phyloP scores from a whole-genome alignment of 208 protist species.

The Leishmania major region DNA sequence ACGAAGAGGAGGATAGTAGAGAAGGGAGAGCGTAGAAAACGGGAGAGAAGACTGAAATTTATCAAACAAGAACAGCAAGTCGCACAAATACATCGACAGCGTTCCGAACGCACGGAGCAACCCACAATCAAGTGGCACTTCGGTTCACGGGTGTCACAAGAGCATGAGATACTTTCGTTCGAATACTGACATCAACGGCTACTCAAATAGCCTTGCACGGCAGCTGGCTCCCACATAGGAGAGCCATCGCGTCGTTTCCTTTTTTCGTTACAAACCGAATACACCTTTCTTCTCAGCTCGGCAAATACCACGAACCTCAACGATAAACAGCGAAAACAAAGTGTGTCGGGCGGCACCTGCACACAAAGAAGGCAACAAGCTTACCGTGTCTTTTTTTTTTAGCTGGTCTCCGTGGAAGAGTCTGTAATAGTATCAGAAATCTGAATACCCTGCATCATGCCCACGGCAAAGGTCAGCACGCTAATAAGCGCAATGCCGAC shows the following conservation, averaged over 20 bases:
- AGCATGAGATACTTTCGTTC: background rate
- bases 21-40: conserved; percentile 9
- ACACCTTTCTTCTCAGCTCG: background rate
- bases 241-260: background rate
- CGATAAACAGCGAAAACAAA: conserved; percentile 6
- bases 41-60: background rate
- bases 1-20: background rate
- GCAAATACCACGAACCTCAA: background rate
- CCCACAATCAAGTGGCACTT: background rate
- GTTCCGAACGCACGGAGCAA: background rate
- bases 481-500: conserved; percentile 62
- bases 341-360: background rate
- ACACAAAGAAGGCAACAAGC: background rate
- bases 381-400: background rate
- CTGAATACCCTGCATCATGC: conserved; percentile 79
- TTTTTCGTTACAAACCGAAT: background rate
- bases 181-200: background rate
- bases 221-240: background rate
- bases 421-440: conserved; percentile 63
- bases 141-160: background rate
- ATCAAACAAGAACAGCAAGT: background rate
- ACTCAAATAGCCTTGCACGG: too few relatives aligned
- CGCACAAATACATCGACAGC: background rate
- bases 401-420: conserved; percentile 22
- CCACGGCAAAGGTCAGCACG: conserved; percentile 66